A percentile compares a stretch with the other conserved stretches of the same genome.
Conservation (phyloP, 495 filamentous ascomycete genomes). For the Staphylotrichum longicolle region DNA sequence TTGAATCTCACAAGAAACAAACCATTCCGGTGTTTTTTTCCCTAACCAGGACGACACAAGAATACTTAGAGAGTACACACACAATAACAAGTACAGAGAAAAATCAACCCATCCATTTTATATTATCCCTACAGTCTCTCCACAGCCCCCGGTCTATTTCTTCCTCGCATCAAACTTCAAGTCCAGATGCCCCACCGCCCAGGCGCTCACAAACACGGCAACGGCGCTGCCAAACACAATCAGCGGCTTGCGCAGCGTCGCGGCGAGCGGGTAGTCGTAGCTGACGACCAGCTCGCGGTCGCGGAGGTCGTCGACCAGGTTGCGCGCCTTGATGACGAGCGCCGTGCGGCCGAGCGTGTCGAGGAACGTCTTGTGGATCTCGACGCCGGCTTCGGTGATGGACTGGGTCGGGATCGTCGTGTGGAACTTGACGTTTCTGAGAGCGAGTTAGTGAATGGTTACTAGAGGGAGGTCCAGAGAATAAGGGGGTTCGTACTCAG, state of each 20-base stretch:
- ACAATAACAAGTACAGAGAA: constrained; percentile 9
- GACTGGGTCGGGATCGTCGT: constrained; percentile 59
- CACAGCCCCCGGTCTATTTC: constrained; percentile 26
- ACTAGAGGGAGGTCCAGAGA: constrained; percentile 1
- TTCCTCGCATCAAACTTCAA: constrained; percentile 43
- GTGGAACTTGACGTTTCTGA: constrained; percentile 65
- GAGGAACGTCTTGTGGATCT: constrained; percentile 72
- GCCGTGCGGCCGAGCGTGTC: constrained; percentile 88
- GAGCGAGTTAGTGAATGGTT: not conserved
- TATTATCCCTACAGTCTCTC: constrained; percentile 18
- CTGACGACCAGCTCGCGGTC: constrained; percentile 78
- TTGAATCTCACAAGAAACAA: too few species aligned
- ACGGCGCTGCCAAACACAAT: constrained; percentile 74
- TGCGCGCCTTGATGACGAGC: constrained; percentile 75
- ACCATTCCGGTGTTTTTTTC: too few species aligned
- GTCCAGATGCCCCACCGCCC: constrained; percentile 75
- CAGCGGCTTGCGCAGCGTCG: constrained; percentile 80
- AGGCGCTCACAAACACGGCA: constrained; percentile 70
- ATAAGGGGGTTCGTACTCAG: constrained; percentile 61
- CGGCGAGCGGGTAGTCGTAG: constrained; percentile 79
- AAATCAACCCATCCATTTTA: constrained; percentile 13
- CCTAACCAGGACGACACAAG: not conserved
- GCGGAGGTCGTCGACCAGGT: constrained; percentile 83
- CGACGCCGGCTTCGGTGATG: constrained; percentile 54
- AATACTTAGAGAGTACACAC: constrained; percentile 10